Conservation (phyloP, 2,329 filamentous ascomycete species). For the Claviceps sp. region DNA sequence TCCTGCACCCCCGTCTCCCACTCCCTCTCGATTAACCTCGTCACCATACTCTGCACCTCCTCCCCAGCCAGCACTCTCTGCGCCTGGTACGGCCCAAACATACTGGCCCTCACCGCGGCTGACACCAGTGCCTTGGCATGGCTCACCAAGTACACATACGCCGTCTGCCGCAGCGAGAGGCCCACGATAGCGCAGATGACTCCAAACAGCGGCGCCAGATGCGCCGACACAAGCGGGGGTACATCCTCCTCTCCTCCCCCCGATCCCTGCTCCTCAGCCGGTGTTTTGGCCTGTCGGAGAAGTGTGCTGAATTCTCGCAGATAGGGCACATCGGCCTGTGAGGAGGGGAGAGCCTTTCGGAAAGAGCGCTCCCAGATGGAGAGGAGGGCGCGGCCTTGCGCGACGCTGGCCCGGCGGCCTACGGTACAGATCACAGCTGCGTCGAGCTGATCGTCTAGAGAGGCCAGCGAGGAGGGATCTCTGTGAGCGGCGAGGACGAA, state of each 20-base stretch:
- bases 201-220: constrained; percentile 61
- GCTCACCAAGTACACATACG: constrained; percentile 62
- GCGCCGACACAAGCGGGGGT: constrained; percentile 34
- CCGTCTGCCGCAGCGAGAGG: constrained; percentile 47
- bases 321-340: constrained; percentile 13
- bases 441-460: constrained; percentile 63
- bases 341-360: constrained; percentile 21
- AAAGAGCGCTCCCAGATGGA: constrained; percentile 66
- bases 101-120: constrained; percentile 62
- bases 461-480: constrained; percentile 33
- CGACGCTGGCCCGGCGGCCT: constrained; percentile 58
- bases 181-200: constrained; percentile 49
- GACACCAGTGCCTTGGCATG: constrained; percentile 66
- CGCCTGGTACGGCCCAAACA: constrained; percentile 70
- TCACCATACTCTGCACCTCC: constrained; percentile 44
- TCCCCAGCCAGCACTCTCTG: constrained; percentile 56
- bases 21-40: constrained; percentile 43
- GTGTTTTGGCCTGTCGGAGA: constrained; percentile 13
- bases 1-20: constrained; percentile 47
- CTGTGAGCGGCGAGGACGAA: constrained; percentile 59
- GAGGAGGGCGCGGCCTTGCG: constrained; percentile 63
- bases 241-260: constrained; percentile 21
- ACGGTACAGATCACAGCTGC: constrained; percentile 69
- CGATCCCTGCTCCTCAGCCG: background rate
- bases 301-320: constrained; percentile 23